These are phyloP conservation scores for Sporopachydermia quercuum DNA, from an alignment of 805 yeast species.

Conservation along the genomic window DNA sequence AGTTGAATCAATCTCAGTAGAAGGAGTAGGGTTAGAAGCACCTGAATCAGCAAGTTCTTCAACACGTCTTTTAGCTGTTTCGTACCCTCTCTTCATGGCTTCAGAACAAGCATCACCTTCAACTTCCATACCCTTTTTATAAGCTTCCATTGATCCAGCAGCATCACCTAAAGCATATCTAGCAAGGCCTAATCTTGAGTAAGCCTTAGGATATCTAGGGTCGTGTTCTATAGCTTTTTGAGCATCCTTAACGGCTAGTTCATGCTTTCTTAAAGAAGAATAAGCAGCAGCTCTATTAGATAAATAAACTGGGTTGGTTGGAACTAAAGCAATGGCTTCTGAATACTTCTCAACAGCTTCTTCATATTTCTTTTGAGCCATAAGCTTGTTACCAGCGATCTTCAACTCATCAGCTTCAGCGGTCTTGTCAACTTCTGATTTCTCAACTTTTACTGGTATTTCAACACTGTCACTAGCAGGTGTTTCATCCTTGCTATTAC, in stretches of 20 bases:
- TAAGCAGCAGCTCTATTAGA: slow-evolving; percentile 97
- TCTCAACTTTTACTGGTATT: slow-evolving; percentile 17
- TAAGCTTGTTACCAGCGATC: slow-evolving; percentile 76
- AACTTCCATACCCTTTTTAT: slow-evolving; percentile 69
- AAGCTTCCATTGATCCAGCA: slow-evolving; percentile 80
- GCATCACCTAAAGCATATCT: slow-evolving; percentile 89
- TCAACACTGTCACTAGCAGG: slow-evolving; percentile 24
- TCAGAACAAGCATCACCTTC: slow-evolving; percentile 80
- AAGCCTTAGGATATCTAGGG: slow-evolving; percentile 78
- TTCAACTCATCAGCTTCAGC: slow-evolving; percentile 76
- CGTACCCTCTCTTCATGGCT: slow-evolving; percentile 86
- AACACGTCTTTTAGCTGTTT: slow-evolving; percentile 80
- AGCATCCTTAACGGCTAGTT: slow-evolving; percentile 72
- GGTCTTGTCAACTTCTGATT: slow-evolving; percentile 30
- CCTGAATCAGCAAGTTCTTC: slow-evolving; percentile 51
- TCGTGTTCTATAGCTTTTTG: slow-evolving; percentile 64
- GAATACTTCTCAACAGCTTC: slow-evolving; percentile 68
- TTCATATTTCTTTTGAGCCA: slow-evolving; percentile 61
- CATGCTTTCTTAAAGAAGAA: slow-evolving; percentile 62
- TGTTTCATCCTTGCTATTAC: slow-evolving; percentile 12
- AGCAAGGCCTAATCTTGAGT: slow-evolving; percentile 90
- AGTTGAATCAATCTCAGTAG: slow-evolving; percentile 12
- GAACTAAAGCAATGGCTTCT: slow-evolving; percentile 56
- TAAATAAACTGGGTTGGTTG: slow-evolving; percentile 66
- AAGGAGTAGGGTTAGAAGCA: slow-evolving; percentile 17